phyloP scores from a whole-genome alignment of 1,139 yeast species.

The Eremothecium sinecaudum region DNA sequence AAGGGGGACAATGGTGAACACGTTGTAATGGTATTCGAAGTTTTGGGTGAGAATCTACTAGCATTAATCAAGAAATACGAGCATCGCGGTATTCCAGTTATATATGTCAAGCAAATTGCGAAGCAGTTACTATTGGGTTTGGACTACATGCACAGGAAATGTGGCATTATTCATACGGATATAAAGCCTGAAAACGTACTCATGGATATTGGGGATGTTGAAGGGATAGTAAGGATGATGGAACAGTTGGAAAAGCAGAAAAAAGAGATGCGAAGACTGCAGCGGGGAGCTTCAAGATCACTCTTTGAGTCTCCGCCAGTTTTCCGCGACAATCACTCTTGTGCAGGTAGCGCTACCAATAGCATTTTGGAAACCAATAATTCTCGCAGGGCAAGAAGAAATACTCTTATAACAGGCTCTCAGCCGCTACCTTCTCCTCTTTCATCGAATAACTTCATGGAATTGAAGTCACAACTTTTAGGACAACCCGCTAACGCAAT shows the following conservation, averaged over 20 bases:
- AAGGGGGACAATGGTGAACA: conserved; percentile 69
- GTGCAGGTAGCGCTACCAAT: conserved; percentile 2
- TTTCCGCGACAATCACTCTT: conserved; percentile 2
- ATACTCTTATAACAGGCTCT: conserved; percentile 74
- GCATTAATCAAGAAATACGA: conserved; percentile 54
- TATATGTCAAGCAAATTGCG: conserved; percentile 65
- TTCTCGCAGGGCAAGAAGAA: conserved; percentile 52
- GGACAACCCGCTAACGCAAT: conserved; percentile 11
- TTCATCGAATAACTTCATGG: conserved; percentile 36
- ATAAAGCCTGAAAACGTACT: conserved; percentile 70
- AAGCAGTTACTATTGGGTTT: conserved; percentile 58
- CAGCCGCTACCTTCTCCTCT: conserved; percentile 80
- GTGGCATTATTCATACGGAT: conserved; percentile 76
- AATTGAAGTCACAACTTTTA: conserved; percentile 26
- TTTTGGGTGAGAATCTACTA: conserved; percentile 66
- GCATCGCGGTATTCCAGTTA: conserved; percentile 61
- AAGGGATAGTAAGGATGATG: conserved; percentile 51
- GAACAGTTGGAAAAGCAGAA: conserved; percentile 45
- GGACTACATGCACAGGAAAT: conserved; percentile 61
- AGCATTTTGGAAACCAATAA: conserved; percentile 3
- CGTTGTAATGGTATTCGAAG: conserved; percentile 74
- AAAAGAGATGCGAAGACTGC: conserved; percentile 35
- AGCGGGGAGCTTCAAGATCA: conserved; percentile 27
- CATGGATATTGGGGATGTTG: conserved; percentile 66
- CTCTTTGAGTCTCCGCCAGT: conserved; percentile 13